phyloP scores from a whole-genome alignment of 441 rosid species.

The Corymbia citriodora region DNA sequence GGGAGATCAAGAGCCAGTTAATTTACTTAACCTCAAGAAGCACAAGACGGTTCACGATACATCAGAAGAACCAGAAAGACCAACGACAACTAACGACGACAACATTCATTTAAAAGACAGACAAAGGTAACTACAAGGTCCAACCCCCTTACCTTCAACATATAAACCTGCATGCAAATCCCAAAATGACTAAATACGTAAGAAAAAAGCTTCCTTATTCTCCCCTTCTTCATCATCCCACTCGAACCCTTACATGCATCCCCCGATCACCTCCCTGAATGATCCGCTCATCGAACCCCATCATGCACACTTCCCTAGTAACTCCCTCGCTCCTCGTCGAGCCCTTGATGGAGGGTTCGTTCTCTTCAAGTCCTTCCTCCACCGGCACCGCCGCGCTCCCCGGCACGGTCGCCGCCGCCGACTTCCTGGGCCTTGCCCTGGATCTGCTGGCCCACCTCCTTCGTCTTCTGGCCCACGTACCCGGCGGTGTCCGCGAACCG shows the following conservation, averaged over 20 bases:
- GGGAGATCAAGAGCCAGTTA: neutral
- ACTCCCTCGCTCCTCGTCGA: neutral
- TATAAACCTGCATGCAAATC: neutral
- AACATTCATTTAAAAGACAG: neutral
- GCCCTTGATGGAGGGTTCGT: neutral
- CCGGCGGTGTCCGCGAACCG: neutral
- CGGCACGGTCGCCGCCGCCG: neutral
- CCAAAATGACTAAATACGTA: neutral
- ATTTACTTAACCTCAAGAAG: neutral
- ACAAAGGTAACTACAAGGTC: neutral
- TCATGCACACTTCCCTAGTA: neutral
- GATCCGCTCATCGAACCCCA: neutral
- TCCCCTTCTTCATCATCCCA: neutral
- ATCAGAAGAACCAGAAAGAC: neutral
- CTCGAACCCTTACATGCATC: neutral
- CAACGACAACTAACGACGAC: neutral
- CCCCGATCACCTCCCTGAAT: neutral
- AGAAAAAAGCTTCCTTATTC: neutral
- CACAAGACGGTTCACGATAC: neutral
- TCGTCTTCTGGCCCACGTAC: slow-evolving; percentile 10
- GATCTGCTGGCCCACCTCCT: slow-evolving; percentile 7
- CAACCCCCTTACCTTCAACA: neutral
- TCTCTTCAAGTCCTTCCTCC: neutral
- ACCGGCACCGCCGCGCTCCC: neutral
- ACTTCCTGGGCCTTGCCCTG: slow-evolving; percentile 7